Conservation (phyloP, 2,329 filamentous ascomycete species). For the Fusarium decemcellulare region DNA sequence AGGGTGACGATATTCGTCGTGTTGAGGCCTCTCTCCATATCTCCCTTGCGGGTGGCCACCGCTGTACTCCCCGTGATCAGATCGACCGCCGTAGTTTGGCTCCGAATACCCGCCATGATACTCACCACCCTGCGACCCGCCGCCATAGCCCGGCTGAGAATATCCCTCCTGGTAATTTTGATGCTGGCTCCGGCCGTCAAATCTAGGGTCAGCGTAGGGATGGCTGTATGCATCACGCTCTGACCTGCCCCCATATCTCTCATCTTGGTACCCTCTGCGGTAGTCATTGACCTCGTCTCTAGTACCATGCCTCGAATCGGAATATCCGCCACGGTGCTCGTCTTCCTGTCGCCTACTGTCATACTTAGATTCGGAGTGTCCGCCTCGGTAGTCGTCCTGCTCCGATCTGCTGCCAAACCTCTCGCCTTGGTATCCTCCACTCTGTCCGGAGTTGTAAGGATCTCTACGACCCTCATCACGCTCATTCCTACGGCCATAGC, state of each 20-base stretch:
- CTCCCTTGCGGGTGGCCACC: background rate
- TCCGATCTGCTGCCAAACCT: slow-evolving; percentile 19
- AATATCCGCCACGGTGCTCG: slow-evolving; percentile 14
- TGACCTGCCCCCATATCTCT: background rate
- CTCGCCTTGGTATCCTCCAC: slow-evolving; percentile 19
- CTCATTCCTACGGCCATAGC: slow-evolving; percentile 43
- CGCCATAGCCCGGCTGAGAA: slow-evolving; percentile 16
- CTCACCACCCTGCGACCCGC: background rate
- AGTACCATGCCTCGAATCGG: background rate
- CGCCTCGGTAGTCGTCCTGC: slow-evolving; percentile 9
- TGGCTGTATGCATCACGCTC: slow-evolving; percentile 26
- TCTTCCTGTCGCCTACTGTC: slow-evolving; percentile 18
- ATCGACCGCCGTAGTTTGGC: slow-evolving; percentile 15
- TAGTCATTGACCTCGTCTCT: slow-evolving; percentile 5
- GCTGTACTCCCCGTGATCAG: slow-evolving; percentile 13
- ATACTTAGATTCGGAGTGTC: slow-evolving; percentile 2
- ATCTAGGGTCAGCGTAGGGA: slow-evolving; percentile 31
- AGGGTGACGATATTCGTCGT: slow-evolving; percentile 19
- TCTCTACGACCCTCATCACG: slow-evolving; percentile 23
- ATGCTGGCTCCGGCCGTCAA: slow-evolving; percentile 15
- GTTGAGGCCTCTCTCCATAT: slow-evolving; percentile 2
- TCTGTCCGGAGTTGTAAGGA: slow-evolving; percentile 16
- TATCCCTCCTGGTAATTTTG: slow-evolving; percentile 23
- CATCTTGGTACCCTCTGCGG: slow-evolving; percentile 5
- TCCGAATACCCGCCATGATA: slow-evolving; percentile 9